Base-by-base conservation (phyloP, 2,329 filamentous ascomycete species). In the Trichoderma oligosporum region DNA sequence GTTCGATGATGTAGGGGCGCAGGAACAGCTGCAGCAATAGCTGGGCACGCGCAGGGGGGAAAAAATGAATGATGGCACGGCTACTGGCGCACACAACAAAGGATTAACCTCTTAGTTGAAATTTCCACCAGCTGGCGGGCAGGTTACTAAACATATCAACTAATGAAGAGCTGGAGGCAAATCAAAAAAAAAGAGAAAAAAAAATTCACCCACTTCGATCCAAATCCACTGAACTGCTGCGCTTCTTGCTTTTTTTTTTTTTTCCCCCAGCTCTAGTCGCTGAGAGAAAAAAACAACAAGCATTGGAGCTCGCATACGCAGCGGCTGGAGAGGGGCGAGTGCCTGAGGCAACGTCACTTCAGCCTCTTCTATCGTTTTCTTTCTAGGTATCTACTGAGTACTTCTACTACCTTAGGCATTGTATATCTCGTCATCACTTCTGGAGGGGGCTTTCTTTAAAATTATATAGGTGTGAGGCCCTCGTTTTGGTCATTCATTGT, bases 1-100 rank as follows among this genome's bases (percentile, higher is more conserved):
- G 54, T 63, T 41, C 36, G 67, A 70, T 71, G 69, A 68, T 70
- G 69, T 66, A 65, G 66, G 63, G 65, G 64, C 66, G 67, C 64
- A 62, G 62, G 63, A 65, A 64, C 62, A 67, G 66, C 69, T 66
- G 67, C 66, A 61, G 64, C 67, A 61, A 68, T 46, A 46, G 66
- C 65, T 67, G 65, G 61, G 62, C 61, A 64, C 63, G 65, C 68
- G 68, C 69, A 67, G 46, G 11, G 20, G 29, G 14, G 11, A 51
- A 57, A 66, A 68, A 66, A 70, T 70, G 66, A 67, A 67, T 66
- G 67, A 65, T 65, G 61, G 63, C 57, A 61, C 45, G 56, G 60
- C 55, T 60, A 46, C 48, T 42, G 59, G 57, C 55, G 56, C 56
- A 60, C 57, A 57, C 35, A 41, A 38, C 22, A 38, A 33, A 38